Base-by-base conservation (phyloP, 352 stramenopile species). In the Albugo candida region DNA sequence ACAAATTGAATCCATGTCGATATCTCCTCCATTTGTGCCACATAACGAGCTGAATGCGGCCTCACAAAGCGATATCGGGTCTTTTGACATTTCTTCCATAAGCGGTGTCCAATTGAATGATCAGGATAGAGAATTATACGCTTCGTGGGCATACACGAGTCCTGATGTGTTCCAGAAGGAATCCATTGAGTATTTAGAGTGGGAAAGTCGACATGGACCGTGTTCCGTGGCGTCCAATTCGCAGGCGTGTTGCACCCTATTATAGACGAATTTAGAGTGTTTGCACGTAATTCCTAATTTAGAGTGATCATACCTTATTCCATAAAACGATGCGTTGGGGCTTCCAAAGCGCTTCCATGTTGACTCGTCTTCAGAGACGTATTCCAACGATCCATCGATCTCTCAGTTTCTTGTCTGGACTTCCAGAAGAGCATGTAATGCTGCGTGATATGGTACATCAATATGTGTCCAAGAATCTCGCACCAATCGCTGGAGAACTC, bases 361-460 rank as follows among this genome's bases (percentile, higher is more conserved):
- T 31, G 24, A 3, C 3, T 31, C 24, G 24, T n/a, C n/a, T n/a
- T n/a, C n/a, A n/a, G n/a, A n/a, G n/a, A n/a, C n/a, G n/a, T n/a
- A n/a, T n/a, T n/a, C n/a, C n/a, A n/a, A n/a, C n/a, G 2, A 18
- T 35, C 19, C 24, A 35, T 48, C 70, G 72, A 27, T 63, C 60
- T 20, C 50, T 82, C 34, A 64, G 70, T 48, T 84, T 72, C 57
- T 48, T 82, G 41, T 75, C 70, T 36, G 45, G 68, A 21, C 58
- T 98, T 13, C 83, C 84, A 1, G 89, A 97, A 56, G 93, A 98
- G 60, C 92, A 97, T 64, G 52, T 58, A n/a, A 97, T 97, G 92
- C 79, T 98, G 18, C 83, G 91, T 24, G 87, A 97, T 44, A 97
- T 97, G 85, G 96, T 85, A 58, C 64, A 76, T 16, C 84, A 94